Evolutionary conservation across 306 rosid genomes (phyloP).

Genomic region (Erythrophleum fordii): DNA sequence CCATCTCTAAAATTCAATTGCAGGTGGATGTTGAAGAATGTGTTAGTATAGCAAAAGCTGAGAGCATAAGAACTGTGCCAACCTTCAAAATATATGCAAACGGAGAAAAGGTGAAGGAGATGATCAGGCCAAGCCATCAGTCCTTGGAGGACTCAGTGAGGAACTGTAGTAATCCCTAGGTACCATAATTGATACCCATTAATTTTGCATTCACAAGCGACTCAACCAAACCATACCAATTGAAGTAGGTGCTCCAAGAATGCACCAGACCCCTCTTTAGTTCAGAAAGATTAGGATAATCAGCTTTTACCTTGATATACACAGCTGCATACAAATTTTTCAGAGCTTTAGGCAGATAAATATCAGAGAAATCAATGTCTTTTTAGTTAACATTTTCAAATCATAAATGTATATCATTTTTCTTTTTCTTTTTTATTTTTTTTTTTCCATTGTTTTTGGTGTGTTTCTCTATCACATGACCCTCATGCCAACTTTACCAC

Average conservation of each 20-base stretch:
- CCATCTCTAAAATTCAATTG: not conserved
- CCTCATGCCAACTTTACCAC: not conserved
- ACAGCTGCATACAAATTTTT: conserved; percentile 59
- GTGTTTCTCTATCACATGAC: not conserved
- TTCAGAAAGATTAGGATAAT: conserved; percentile 47
- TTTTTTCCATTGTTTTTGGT: not conserved
- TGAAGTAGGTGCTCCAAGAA: conserved; percentile 46
- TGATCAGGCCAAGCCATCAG: conserved; percentile 72
- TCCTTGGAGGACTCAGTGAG: conserved; percentile 76
- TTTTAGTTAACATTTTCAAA: conserved; percentile 53
- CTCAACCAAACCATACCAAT: conserved; percentile 25
- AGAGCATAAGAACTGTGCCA: conserved; percentile 61
- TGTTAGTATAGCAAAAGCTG: conserved; percentile 54
- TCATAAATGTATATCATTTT: conserved; percentile 50
- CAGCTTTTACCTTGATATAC: conserved; percentile 58
- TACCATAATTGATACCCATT: conserved; percentile 41
- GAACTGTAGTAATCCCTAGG: conserved; percentile 51
- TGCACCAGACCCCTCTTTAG: conserved; percentile 34
- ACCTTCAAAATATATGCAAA: conserved; percentile 80
- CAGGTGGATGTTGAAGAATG: conserved; percentile 73
- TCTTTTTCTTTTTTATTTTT: not conserved
- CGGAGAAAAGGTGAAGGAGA: conserved; percentile 85
- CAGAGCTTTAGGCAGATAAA: conserved; percentile 54
- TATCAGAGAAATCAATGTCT: conserved; percentile 44
- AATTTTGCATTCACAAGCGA: conserved; percentile 29